Percentiles rank a stretch among this genome's conserved stretches.
Conservation (phyloP, 83 land plant genomes). For the Larix sibirica region DNA sequence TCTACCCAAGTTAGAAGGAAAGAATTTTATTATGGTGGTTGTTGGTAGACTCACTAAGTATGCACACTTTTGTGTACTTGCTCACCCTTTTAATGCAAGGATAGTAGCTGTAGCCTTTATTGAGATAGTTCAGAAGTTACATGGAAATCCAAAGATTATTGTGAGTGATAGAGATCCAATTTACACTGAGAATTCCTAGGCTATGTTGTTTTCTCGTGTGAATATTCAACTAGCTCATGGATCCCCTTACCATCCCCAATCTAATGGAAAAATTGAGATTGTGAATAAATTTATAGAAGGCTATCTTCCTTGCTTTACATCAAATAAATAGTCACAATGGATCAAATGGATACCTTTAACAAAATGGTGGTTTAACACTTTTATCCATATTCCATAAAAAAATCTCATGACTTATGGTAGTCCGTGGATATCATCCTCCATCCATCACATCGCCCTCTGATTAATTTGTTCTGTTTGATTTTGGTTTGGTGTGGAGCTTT, state of each 20-base stretch:
- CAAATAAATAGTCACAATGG: neutral
- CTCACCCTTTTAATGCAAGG: too few species aligned
- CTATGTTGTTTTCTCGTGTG: neutral
- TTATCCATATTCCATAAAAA: neutral
- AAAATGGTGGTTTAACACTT: neutral
- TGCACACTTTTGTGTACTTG: too few species aligned
- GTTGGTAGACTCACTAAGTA: too few species aligned
- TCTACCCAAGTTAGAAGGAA: too few species aligned
- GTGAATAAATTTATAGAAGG: neutral
- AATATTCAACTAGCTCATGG: neutral
- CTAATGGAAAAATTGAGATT: neutral
- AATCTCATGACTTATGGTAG: neutral
- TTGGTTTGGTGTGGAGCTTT: too few species aligned
- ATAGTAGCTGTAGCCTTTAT: too few species aligned
- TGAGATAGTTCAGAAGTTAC: neutral
- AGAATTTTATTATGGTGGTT: too few species aligned
- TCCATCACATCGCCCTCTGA: neutral
- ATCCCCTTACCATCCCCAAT: neutral
- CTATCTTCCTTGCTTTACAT: neutral
- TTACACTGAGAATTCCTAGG: neutral
- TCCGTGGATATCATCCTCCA: neutral
- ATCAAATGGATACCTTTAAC: neutral
- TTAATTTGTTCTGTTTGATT: too few species aligned
- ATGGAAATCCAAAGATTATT: neutral
- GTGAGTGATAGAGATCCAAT: neutral